Base-by-base conservation (phyloP, 495 filamentous ascomycete genomes). In the Rhypophila decipiens region DNA sequence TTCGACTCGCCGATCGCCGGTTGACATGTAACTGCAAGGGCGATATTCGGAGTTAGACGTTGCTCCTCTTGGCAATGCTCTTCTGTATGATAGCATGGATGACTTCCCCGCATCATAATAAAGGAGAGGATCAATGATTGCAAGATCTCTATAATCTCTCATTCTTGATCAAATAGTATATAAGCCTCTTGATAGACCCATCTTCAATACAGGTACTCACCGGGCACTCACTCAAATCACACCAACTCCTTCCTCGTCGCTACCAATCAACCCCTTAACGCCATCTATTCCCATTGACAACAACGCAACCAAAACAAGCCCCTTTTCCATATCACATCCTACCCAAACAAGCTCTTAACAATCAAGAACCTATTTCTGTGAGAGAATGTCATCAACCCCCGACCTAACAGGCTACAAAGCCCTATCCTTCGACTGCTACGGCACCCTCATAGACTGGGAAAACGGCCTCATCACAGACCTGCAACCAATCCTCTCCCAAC, bases 351-450 rank as follows among this genome's bases (percentile, higher is more conserved):
- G 15, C 18, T 9, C 8, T 7, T 19, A n/a, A 27, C 19, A 23
- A 1, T 13, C 20, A 33, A 29, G 0, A 19, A 27, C 4, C 20
- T 41, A 35, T 3, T 1, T 12, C 12, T 2, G 2, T 35, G 12
- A 11, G 5, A 29, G 17, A 42, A 45, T 46, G 31, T 5, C 33
- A 2, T n/a, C 43, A 51, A 5, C 33, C 51, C 47, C 49, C 15
- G 51, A 55, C 42, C 50, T 72, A 20, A 66, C 64, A 17, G 20
- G 49, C 44, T 68, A 61, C 55, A 54, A 58, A 24, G 52, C 61
- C 45, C 78, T 89, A 71, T 87, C 72, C 58, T 93, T 94, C 69
- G 87, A 94, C 63, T 79, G 86, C 71, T 91, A 87, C 63, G 85
- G 87, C 61, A 94, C 88, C 0, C 75, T 90, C 20, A 80, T 91